phyloP scores from a whole-genome alignment of 1,284 basidiomycete genomes.

The Phylloporus gajari region DNA sequence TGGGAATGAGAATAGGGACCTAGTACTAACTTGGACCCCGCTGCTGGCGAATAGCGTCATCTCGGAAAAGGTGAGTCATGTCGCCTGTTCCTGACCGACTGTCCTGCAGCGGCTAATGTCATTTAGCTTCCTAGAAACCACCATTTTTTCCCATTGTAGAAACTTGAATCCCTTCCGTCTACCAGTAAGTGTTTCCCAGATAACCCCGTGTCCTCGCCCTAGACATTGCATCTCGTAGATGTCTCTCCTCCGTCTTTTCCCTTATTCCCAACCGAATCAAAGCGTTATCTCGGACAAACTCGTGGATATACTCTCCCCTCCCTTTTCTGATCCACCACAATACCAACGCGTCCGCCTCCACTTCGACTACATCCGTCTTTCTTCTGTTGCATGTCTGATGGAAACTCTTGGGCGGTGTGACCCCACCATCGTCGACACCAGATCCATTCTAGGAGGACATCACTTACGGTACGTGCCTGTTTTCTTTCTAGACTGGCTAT shows the following conservation, averaged over 20 bases:
- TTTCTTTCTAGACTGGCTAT: no score
- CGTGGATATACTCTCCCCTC: constrained; percentile 66
- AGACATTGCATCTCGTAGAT: constrained; percentile 51
- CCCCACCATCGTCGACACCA: no score
- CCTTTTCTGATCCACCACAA: constrained; percentile 36
- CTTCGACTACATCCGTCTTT: constrained; percentile 78
- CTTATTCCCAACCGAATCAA: constrained; percentile 65
- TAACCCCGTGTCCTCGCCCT: constrained; percentile 71
- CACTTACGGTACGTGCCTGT: no score
- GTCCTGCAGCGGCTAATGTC: constrained; percentile 63
- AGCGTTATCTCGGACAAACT: constrained; percentile 79
- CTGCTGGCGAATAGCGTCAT: constrained; percentile 81
- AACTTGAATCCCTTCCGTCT: constrained; percentile 41
- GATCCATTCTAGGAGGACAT: no score
- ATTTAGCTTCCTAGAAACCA: constrained; percentile 78
- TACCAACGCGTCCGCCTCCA: constrained; percentile 60
- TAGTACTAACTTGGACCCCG: no score
- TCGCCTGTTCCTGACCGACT: constrained; percentile 19
- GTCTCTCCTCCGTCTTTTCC: constrained; percentile 53
- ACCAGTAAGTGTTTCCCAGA: constrained; percentile 52
- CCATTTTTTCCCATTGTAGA: constrained; percentile 57
- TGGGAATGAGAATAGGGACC: no score
- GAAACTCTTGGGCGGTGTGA: constrained; percentile 85
- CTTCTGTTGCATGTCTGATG: constrained; percentile 72
- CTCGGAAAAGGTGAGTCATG: constrained; percentile 71